A percentile compares a stretch with the other conserved stretches of the same genome.
These are phyloP conservation scores for Amyloporia xantha DNA, from an alignment of 768 basidiomycete genomes.

Conservation along the genomic window DNA sequence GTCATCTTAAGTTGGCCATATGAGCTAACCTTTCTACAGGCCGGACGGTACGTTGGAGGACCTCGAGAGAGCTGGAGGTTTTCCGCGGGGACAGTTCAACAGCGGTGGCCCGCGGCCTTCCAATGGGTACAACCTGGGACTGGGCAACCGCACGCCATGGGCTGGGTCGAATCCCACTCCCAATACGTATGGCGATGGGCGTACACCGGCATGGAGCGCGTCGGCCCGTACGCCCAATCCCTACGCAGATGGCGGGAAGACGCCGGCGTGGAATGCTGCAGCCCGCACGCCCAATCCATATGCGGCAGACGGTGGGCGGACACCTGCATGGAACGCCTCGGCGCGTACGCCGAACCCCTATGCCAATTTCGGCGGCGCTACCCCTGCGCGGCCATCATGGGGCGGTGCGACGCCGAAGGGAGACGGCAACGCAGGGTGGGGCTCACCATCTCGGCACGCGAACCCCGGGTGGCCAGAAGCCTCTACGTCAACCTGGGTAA, in stretches of 20 bases:
- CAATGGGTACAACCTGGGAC: constrained; percentile 44
- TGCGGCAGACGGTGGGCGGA: constrained; percentile 18
- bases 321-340: constrained; percentile 22
- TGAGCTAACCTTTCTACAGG: background rate
- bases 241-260: constrained; percentile 37
- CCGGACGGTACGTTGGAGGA: constrained; percentile 41
- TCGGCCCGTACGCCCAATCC: constrained; percentile 53
- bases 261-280: constrained; percentile 45
- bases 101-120: constrained; percentile 45
- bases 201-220: constrained; percentile 47
- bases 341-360: constrained; percentile 16
- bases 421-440: constrained; percentile 15
- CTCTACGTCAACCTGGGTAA: constrained; percentile 8
- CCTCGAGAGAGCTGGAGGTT: constrained; percentile 37
- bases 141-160: constrained; percentile 43
- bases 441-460: constrained; percentile 25
- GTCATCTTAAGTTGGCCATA: no score
- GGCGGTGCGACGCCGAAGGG: constrained; percentile 15
- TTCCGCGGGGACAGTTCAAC: constrained; percentile 23
- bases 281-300: constrained; percentile 55
- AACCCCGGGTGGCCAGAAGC: background rate
- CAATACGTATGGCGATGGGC: constrained; percentile 49
- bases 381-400: constrained; percentile 11
- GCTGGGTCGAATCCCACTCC: constrained; percentile 43
- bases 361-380: constrained; percentile 11